Evolutionary conservation across 345 rosid species (phyloP).

Genomic region (Ricinus communis): DNA sequence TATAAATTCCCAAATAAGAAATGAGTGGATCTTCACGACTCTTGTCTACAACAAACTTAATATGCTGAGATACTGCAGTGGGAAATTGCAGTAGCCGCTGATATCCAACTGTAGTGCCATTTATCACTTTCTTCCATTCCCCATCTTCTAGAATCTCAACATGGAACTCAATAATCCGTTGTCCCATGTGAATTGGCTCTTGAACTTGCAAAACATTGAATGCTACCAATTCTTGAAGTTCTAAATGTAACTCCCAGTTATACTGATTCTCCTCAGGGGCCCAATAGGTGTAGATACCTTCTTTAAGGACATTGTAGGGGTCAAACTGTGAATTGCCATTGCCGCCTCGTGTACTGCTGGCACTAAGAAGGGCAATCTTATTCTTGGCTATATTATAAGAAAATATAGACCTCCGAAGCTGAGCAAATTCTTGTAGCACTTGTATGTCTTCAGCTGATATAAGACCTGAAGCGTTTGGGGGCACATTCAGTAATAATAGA

Average conservation of each 20-base stretch:
- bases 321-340: conserved; percentile 28
- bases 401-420: conserved; percentile 57
- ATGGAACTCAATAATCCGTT: conserved; percentile 59
- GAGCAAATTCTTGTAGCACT: conserved; percentile 64
- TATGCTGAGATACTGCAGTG: conserved; percentile 37
- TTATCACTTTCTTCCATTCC: conserved; percentile 54
- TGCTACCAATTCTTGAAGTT: conserved; percentile 46
- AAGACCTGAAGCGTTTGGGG: conserved; percentile 84
- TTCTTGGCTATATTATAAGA: conserved; percentile 65
- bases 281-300: conserved; percentile 72
- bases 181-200: conserved; percentile 95
- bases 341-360: conserved; percentile 64
- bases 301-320: conserved; percentile 51
- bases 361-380: conserved; percentile 34
- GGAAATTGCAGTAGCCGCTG: conserved; percentile 63
- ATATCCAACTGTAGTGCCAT: conserved; percentile 77
- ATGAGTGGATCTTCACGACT: conserved; percentile 79
- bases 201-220: conserved; percentile 72
- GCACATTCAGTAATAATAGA: conserved; percentile 68
- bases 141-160: conserved; percentile 42
- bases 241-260: conserved; percentile 51
- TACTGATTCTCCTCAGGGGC: conserved; percentile 63
- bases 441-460: conserved; percentile 65
- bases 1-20: conserved; percentile 61
- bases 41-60: conserved; percentile 61